Base-by-base conservation (phyloP, 805 yeast species). In the Starmerella sp. region DNA sequence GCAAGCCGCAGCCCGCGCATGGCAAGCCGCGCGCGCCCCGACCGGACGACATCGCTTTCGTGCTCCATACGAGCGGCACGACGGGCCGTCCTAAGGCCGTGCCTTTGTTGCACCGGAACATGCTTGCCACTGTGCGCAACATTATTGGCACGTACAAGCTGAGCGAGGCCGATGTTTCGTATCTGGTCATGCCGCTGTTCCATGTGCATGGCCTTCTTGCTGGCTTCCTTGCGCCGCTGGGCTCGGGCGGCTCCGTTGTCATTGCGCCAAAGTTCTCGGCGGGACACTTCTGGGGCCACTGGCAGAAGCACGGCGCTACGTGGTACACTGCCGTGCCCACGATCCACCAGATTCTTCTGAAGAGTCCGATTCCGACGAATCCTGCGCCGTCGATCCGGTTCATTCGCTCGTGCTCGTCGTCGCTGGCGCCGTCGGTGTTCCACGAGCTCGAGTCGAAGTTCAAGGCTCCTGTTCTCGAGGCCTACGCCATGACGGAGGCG, bases 271-370 rank as follows among this genome's bases (percentile, higher is more conserved):
- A 69, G 64, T 83, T 83, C 67, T 76, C 83, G 32, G 87, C 89
- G 3, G 67, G 71, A 34, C 67, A 63, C 14, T 83, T 83, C 68
- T 83, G 87, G 85, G 55, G 66, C 9, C 81, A 83, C 54, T 83
- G 79, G 62, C 67, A 69, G 52, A 60, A 62, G 7, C 72, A 74
- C 65, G 62, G 68, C 6, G 83, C 84, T 52, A 81, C 71, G 55
- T 83, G 90, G 90, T 83, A 82, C 67, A 79, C 86, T 52, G 85
- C 86, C 9, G 90, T 83, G 5, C 89, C 90, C 47, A 83, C 90
- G 0, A 83, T 83, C 57, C 87, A 84, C 68, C 77, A 79, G 69
- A 83, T 83, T 59, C 67, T 83, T 64, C 68, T 83, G 55, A 78
- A 77, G 63, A 69, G 75, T 37, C 71, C 73, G 45, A 64, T 72